Conservation (phyloP, 139 green algal genomes). For the Chlamydomonas eustigma region DNA sequence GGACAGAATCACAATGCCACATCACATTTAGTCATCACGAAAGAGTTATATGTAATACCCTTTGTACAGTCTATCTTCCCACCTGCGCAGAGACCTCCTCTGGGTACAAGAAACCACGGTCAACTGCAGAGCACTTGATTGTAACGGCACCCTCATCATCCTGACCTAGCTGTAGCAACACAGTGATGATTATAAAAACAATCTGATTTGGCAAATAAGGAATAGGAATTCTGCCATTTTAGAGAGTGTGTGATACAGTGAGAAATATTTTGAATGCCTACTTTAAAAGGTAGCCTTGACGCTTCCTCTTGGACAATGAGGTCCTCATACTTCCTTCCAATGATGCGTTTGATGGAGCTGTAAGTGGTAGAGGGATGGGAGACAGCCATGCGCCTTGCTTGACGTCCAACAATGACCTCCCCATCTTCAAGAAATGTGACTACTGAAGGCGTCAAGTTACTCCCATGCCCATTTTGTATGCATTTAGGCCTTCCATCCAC, state of each 20-base stretch:
- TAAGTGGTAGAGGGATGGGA: constrained; percentile 63
- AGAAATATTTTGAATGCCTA: too few relatives aligned
- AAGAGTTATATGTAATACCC: too few relatives aligned
- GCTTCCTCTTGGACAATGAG: constrained; percentile 48
- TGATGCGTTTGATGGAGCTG: constrained; percentile 85
- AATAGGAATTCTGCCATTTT: too few relatives aligned
- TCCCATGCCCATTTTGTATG: constrained; percentile 53
- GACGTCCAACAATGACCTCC: constrained; percentile 52
- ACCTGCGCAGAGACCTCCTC: constrained; percentile 68
- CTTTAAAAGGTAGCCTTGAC: constrained; percentile 46
- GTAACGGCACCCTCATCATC: constrained; percentile 43
- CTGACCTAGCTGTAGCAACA: constrained; percentile 19
- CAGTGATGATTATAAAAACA: too few relatives aligned
- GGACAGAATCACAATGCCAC: too few relatives aligned
- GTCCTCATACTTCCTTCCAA: constrained; percentile 51
- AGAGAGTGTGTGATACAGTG: too few relatives aligned
- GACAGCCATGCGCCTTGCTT: constrained; percentile 49
- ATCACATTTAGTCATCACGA: too few relatives aligned
- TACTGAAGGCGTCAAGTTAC: constrained; percentile 66
- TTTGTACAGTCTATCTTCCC: neutral
- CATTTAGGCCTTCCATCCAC: constrained; percentile 45
- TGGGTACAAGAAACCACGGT: constrained; percentile 57
- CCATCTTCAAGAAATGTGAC: constrained; percentile 54
- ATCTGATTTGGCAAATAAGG: too few relatives aligned
- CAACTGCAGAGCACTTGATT: constrained; percentile 34